Conservation (phyloP, 495 filamentous ascomycete genomes). For the Hyaloscypha variabilis region DNA sequence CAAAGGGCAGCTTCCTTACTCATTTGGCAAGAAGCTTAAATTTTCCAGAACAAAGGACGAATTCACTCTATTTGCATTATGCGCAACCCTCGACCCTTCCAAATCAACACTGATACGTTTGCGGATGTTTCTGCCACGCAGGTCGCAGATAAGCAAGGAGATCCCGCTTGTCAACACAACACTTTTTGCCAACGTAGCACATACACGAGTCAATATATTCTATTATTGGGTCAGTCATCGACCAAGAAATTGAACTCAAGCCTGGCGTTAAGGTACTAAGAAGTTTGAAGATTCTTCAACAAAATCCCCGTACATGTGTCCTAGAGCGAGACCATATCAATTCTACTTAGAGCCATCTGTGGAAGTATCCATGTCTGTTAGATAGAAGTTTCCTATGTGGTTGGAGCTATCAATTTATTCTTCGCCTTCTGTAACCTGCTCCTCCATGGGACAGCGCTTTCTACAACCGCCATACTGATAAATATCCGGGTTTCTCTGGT, state of each 20-base stretch:
- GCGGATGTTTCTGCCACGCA: neutral
- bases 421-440: neutral
- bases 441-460: neutral
- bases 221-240: neutral
- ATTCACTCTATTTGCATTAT: neutral
- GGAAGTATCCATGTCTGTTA: too few species aligned
- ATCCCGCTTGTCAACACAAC: neutral
- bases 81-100: neutral
- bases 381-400: neutral
- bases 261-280: neutral
- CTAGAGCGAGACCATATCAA: neutral
- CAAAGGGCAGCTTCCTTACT: neutral
- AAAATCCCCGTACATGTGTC: neutral
- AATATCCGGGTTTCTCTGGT: neutral
- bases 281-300: neutral
- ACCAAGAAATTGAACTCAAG: neutral
- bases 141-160: conserved; percentile 6
- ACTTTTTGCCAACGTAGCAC: neutral
- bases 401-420: neutral
- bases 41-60: neutral
- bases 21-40: neutral
- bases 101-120: neutral
- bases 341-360: neutral
- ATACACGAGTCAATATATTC: neutral
- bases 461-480: neutral